Evolutionary conservation across 2,329 filamentous ascomycete species (phyloP).

Genomic region (Metarhizium anisopliae): DNA sequence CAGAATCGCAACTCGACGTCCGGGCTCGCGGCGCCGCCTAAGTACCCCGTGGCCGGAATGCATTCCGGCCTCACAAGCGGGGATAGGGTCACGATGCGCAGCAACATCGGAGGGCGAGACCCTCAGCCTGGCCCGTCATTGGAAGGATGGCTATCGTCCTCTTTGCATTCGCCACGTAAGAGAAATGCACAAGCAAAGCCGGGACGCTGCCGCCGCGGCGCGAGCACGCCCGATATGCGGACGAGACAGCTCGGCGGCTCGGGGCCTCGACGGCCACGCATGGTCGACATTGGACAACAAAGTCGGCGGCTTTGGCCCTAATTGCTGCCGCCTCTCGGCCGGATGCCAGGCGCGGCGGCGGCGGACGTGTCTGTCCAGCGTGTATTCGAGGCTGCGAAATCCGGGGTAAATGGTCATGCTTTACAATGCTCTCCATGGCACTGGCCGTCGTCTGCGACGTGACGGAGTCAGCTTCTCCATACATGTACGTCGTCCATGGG

Average conservation of each 20-base stretch:
- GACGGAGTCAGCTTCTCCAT: no score
- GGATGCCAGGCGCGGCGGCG: no score
- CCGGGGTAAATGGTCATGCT: neutral
- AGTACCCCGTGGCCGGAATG: slow-evolving; percentile 41
- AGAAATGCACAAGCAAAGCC: slow-evolving; percentile 9
- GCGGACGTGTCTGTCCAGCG: neutral
- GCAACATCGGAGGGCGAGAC: slow-evolving; percentile 11
- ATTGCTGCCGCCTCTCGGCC: no score
- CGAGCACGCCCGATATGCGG: neutral
- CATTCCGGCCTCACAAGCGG: slow-evolving; percentile 33
- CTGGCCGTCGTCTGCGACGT: neutral
- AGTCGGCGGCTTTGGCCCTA: no score
- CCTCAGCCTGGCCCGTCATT: slow-evolving; percentile 9
- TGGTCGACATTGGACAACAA: no score
- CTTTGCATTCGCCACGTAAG: slow-evolving; percentile 12
- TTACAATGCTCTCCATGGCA: neutral
- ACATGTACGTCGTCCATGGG: no score
- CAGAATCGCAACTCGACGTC: slow-evolving; percentile 1
- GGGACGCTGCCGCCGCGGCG: neutral
- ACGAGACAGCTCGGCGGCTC: neutral
- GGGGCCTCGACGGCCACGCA: neutral
- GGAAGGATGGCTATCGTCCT: slow-evolving; percentile 5
- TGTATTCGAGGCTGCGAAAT: neutral
- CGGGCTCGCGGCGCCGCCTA: slow-evolving; percentile 27
- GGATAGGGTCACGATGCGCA: slow-evolving; percentile 14